Evolutionary conservation across 1,284 basidiomycete genomes (phyloP).

Genomic region (Ustilago nuda): DNA sequence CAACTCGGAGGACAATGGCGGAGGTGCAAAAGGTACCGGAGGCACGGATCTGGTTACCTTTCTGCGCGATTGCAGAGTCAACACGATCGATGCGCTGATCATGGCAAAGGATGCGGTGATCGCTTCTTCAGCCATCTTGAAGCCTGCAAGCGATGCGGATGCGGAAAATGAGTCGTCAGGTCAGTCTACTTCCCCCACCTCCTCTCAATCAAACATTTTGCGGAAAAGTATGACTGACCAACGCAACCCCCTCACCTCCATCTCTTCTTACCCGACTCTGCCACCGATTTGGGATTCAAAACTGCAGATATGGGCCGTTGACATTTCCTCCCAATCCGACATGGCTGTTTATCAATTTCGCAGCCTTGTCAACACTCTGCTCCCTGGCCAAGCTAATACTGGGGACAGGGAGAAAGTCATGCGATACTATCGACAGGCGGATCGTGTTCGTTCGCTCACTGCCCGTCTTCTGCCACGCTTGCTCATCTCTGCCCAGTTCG

Average conservation of each 20-base stretch:
- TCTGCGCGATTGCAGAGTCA: constrained; percentile 60
- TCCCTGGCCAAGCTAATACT: constrained; percentile 23
- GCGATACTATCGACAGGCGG: constrained; percentile 44
- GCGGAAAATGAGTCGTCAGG: constrained; percentile 29
- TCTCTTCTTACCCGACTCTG: not conserved
- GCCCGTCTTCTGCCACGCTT: constrained; percentile 49
- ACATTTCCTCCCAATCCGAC: constrained; percentile 29
- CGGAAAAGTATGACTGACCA: constrained; percentile 28
- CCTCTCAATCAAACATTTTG: not conserved
- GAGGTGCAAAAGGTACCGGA: constrained; percentile 61
- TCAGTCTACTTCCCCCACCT: constrained; percentile 27
- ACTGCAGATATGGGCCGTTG: constrained; percentile 54
- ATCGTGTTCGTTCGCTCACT: constrained; percentile 51
- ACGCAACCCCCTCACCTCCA: not conserved
- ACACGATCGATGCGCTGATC: constrained; percentile 61
- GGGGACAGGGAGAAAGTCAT: constrained; percentile 38
- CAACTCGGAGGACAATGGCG: constrained; percentile 28
- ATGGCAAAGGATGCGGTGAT: constrained; percentile 27
- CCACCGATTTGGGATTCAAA: constrained; percentile 8
- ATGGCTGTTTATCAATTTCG: constrained; percentile 13
- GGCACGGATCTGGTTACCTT: constrained; percentile 65
- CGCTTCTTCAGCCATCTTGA: constrained; percentile 2
- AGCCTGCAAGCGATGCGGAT: not conserved
- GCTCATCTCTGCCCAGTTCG: constrained; percentile 17
- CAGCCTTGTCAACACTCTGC: constrained; percentile 9